These are phyloP conservation scores for Biscutella auriculata DNA, from an alignment of 441 rosid species.

Conservation along the genomic window DNA sequence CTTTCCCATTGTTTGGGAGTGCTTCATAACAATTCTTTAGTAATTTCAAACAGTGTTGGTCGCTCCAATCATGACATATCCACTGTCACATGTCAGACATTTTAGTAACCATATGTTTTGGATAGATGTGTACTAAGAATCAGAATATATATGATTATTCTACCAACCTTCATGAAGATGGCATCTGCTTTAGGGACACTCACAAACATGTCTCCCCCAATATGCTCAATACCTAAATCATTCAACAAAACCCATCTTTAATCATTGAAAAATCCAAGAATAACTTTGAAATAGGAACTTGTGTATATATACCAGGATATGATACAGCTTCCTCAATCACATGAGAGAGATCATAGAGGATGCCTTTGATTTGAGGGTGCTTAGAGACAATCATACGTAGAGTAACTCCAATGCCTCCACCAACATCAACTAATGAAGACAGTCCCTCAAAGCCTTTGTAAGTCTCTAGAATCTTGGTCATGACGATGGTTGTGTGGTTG, in stretches of 20 bases:
- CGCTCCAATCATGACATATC: slow-evolving; percentile 33
- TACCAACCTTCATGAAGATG: slow-evolving; percentile 28
- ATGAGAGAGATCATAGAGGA: slow-evolving; percentile 28
- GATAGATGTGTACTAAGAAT: too few species aligned
- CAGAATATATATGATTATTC: too few species aligned
- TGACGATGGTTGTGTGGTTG: slow-evolving; percentile 18
- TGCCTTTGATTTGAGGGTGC: slow-evolving; percentile 23
- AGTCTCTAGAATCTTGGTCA: slow-evolving; percentile 20
- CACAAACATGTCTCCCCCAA: slow-evolving; percentile 29
- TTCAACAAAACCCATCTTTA: neutral
- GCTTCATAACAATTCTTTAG: slow-evolving; percentile 30
- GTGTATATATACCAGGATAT: slow-evolving; percentile 16
- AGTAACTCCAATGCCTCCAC: slow-evolving; percentile 28
- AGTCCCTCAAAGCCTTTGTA: slow-evolving; percentile 27
- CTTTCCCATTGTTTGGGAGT: slow-evolving; percentile 24
- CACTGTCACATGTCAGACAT: slow-evolving; percentile 26
- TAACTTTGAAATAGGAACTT: neutral
- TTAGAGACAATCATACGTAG: slow-evolving; percentile 23
- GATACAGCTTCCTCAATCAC: slow-evolving; percentile 23
- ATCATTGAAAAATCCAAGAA: too few species aligned
- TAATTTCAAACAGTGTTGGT: slow-evolving; percentile 28
- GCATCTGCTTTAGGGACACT: slow-evolving; percentile 26
- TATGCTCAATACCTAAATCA: slow-evolving; percentile 19
- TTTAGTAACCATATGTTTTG: too few species aligned
- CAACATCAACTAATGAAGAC: slow-evolving; percentile 25